phyloP scores from a whole-genome alignment of 495 filamentous ascomycete species.

The Diplogelasinospora grovesii region DNA sequence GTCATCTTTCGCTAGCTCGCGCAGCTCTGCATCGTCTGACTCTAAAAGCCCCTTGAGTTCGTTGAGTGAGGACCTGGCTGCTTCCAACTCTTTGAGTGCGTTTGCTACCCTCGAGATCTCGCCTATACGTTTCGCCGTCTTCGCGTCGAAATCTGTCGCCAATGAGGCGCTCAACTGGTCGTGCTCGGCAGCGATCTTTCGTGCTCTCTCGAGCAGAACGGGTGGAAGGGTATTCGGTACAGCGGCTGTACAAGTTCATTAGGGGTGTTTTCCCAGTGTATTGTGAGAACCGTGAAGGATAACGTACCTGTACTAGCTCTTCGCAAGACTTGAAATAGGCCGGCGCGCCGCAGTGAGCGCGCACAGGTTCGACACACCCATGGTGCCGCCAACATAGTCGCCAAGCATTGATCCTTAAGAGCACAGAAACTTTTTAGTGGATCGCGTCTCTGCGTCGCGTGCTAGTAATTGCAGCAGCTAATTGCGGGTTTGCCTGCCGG shows the following conservation, averaged over 20 bases:
- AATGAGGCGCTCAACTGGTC: constrained; percentile 60
- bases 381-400: constrained; percentile 46
- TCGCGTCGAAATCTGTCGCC: constrained; percentile 59
- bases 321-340: constrained; percentile 29
- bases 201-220: constrained; percentile 37
- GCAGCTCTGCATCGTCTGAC: constrained; percentile 46
- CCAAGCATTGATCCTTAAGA: constrained; percentile 5
- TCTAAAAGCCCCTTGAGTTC: constrained; percentile 47
- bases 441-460: too few species aligned
- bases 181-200: constrained; percentile 32
- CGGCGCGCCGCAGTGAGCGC: constrained; percentile 32
- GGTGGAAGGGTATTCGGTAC: constrained; percentile 18
- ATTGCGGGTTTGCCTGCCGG: constrained; percentile 11
- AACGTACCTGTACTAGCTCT: constrained; percentile 40
- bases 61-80: constrained; percentile 45
- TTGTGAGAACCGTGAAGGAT: neutral
- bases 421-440: neutral
- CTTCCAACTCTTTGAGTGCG: constrained; percentile 65
- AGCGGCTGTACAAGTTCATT: constrained; percentile 4
- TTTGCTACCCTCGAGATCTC: constrained; percentile 62
- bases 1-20: constrained; percentile 71
- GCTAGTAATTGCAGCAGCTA: constrained; percentile 1
- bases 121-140: constrained; percentile 68
- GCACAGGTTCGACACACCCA: constrained; percentile 50
- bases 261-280: neutral